phyloP scores from a whole-genome alignment of 2,329 filamentous ascomycete species.

The Exophiala aquamarina region DNA sequence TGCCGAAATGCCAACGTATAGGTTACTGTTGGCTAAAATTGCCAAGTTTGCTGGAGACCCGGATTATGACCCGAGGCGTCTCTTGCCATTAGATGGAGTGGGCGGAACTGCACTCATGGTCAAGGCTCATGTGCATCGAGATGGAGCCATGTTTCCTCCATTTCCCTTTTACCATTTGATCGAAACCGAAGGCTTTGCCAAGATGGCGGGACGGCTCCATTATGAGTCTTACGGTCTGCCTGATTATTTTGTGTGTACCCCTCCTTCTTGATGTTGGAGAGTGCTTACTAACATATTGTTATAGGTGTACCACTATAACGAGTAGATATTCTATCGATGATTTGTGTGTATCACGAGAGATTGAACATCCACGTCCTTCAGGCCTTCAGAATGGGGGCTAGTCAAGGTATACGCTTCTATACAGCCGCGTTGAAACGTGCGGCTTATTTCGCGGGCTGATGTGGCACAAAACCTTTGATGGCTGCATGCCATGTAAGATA shows the following conservation, averaged over 20 bases:
- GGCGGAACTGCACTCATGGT: conserved; percentile 90
- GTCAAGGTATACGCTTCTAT: no score
- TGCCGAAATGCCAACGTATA: conserved; percentile 86
- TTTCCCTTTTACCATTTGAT: conserved; percentile 97
- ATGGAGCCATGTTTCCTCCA: conserved; percentile 97
- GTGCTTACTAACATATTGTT: not conserved
- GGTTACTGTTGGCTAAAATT: conserved; percentile 73
- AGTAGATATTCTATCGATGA: no score
- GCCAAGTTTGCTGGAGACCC: conserved; percentile 35
- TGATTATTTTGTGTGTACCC: conserved; percentile 80
- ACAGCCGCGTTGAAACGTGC: no score
- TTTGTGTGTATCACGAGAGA: no score
- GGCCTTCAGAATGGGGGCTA: no score
- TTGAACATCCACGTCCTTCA: no score
- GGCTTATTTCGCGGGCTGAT: no score
- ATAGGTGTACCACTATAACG: conserved; percentile 19
- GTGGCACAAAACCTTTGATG: no score
- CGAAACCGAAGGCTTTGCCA: conserved; percentile 96
- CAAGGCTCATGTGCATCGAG: conserved; percentile 93
- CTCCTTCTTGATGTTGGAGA: not conserved
- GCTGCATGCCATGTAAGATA: no score
- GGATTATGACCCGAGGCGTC: conserved; percentile 57
- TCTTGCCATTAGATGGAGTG: conserved; percentile 84
- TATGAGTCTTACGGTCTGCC: conserved; percentile 87
- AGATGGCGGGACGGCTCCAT: conserved; percentile 88